Percentiles rank a stretch among this genome's conserved stretches.
Evolutionary conservation across 208 protist genomes (phyloP).

Genomic region (Balamuthia mandrillaris): DNA sequence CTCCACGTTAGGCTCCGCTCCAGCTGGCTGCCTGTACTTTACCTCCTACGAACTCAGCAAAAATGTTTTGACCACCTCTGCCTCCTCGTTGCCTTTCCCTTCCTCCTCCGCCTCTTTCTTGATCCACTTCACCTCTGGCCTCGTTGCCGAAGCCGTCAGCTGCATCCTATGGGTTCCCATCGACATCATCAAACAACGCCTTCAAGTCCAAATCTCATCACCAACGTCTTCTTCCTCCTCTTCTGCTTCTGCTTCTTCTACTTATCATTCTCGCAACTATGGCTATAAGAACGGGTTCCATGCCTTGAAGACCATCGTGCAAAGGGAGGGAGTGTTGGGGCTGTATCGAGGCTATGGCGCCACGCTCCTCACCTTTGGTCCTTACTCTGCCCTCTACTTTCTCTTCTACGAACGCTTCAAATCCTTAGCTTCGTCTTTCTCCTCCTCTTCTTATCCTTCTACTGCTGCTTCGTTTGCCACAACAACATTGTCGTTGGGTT

Average conservation of each 20-base stretch:
- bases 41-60: slow-evolving; percentile 32
- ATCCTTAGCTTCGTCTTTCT: slow-evolving; percentile 47
- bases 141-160: slow-evolving; percentile 4
- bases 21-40: slow-evolving; percentile 17
- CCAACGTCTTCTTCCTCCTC: no score
- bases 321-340: slow-evolving; percentile 41
- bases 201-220: background rate
- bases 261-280: background rate
- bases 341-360: slow-evolving; percentile 82
- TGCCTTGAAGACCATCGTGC: background rate
- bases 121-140: slow-evolving; percentile 8
- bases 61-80: background rate
- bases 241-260: no score
- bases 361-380: slow-evolving; percentile 81
- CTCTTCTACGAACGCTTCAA: slow-evolving; percentile 77
- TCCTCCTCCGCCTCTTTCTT: background rate
- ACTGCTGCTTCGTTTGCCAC: slow-evolving; percentile 52
- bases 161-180: slow-evolving; percentile 33
- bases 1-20: background rate
- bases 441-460: no score
- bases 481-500: slow-evolving; percentile 68
- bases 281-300: background rate
- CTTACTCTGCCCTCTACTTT: slow-evolving; percentile 84
- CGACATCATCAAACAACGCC: background rate
- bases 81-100: background rate